These are phyloP conservation scores for Candida andamanensis DNA, from an alignment of 805 yeast genomes.

Conservation along the genomic window DNA sequence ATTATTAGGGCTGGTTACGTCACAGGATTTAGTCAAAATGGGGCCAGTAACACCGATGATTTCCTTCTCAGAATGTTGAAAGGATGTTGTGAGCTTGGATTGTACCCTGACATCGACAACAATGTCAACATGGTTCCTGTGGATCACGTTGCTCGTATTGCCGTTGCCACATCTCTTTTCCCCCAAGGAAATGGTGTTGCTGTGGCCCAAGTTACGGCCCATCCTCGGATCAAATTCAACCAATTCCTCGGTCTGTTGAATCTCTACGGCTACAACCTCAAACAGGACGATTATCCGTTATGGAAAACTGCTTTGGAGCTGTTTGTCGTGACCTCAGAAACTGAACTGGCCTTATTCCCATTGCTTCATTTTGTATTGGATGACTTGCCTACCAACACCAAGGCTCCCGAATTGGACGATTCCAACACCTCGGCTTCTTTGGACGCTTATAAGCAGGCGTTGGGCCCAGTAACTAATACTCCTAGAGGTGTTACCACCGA, in stretches of 20 bases:
- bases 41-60: slow-evolving; percentile 94
- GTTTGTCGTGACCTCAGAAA: slow-evolving; percentile 66
- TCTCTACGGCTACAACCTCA: slow-evolving; percentile 67
- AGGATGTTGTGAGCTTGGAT: slow-evolving; percentile 87
- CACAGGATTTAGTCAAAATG: slow-evolving; percentile 77
- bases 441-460: slow-evolving; percentile 40
- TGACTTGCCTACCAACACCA: slow-evolving; percentile 82
- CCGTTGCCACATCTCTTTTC: slow-evolving; percentile 74
- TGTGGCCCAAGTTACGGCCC: slow-evolving; percentile 96
- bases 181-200: slow-evolving; percentile 56
- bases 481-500: slow-evolving; percentile 67
- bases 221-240: slow-evolving; percentile 82
- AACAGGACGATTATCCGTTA: slow-evolving; percentile 57
- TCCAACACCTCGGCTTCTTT: slow-evolving; percentile 71
- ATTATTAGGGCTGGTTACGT: slow-evolving; percentile 95
- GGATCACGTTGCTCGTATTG: slow-evolving; percentile 93
- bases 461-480: slow-evolving; percentile 52
- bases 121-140: slow-evolving; percentile 96
- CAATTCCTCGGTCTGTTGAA: slow-evolving; percentile 64
- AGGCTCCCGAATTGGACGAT: slow-evolving; percentile 95
- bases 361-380: slow-evolving; percentile 91
- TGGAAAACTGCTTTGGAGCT: slow-evolving; percentile 79
- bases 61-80: slow-evolving; percentile 90
- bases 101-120: slow-evolving; percentile 80
- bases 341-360: slow-evolving; percentile 88